phyloP scores from a whole-genome alignment of 1,139 yeast genomes.

The Pichia cactophila region DNA sequence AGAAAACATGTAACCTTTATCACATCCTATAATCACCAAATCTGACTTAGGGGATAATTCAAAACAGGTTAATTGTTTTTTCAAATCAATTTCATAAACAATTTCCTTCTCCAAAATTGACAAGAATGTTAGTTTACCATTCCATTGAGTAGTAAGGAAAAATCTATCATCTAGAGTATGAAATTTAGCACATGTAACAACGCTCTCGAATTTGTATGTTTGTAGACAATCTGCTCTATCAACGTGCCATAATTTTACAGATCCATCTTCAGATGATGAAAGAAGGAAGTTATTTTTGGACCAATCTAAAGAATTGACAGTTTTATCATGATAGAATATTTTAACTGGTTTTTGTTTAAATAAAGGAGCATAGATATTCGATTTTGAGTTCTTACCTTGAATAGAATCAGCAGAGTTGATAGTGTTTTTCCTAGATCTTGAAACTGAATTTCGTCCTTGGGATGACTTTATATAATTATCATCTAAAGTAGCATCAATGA shows the following conservation, averaged over 20 bases:
- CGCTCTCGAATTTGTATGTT: conserved; percentile 66
- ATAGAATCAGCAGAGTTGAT: conserved; percentile 1
- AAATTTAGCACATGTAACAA: conserved; percentile 75
- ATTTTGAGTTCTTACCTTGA: conserved; percentile 1
- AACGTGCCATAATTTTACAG: conserved; percentile 80
- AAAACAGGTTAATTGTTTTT: conserved; percentile 55
- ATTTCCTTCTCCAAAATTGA: conserved; percentile 72
- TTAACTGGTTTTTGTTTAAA: conserved; percentile 64
- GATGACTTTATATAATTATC: conserved; percentile 2
- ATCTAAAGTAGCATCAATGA: conserved; percentile 8
- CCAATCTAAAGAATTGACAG: conserved; percentile 77
- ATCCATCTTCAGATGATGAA: conserved; percentile 80
- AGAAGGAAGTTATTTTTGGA: conserved; percentile 76
- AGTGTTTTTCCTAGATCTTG: conserved; percentile 5
- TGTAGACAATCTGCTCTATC: conserved; percentile 58
- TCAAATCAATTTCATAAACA: conserved; percentile 33
- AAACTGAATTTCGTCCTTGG: neutral
- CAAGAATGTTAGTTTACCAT: conserved; percentile 74
- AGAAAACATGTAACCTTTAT: conserved; percentile 61
- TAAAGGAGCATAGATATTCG: conserved; percentile 57
- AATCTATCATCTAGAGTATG: conserved; percentile 87
- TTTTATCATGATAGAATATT: conserved; percentile 55
- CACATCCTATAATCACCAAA: conserved; percentile 68
- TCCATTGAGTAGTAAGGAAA: conserved; percentile 77
- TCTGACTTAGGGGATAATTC: conserved; percentile 66